Conservation (phyloP, 148 eudicot species). For the Rhododendron kiyosumense region DNA sequence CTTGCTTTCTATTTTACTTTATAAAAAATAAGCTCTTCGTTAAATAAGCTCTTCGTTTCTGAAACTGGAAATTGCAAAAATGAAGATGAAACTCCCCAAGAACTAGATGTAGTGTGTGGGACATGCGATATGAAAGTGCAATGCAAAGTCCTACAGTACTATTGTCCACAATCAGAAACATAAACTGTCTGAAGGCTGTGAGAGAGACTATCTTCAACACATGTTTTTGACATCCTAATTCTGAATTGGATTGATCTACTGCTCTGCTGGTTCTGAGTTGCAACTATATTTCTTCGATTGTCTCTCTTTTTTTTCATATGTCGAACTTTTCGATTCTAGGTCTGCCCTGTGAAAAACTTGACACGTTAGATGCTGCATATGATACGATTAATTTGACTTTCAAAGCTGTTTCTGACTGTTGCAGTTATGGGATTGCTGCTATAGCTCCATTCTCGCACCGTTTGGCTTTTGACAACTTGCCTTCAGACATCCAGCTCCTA, state of each 20-base stretch:
- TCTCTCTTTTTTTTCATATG: not conserved
- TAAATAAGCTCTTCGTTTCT: not conserved
- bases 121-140: not conserved
- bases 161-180: not conserved
- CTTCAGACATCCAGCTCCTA: slow-evolving; percentile 66
- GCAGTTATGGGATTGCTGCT: slow-evolving; percentile 89
- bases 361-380: not conserved
- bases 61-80: not conserved
- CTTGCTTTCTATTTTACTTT: not conserved
- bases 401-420: slow-evolving; percentile 14
- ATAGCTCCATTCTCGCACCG: slow-evolving; percentile 97
- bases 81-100: not conserved
- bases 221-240: not conserved
- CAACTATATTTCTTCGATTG: not conserved
- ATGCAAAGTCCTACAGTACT: not conserved
- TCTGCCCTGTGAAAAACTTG: slow-evolving; percentile 3
- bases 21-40: not conserved
- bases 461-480: slow-evolving; percentile 80
- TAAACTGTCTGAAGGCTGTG: not conserved
- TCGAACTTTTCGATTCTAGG: not conserved
- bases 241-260: not conserved
- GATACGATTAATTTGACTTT: not conserved
- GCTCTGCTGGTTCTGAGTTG: not conserved
- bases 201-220: not conserved
- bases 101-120: not conserved